These are phyloP conservation scores for Metarhizium album DNA, from an alignment of 2,329 filamentous ascomycete genomes.

Conservation along the genomic window DNA sequence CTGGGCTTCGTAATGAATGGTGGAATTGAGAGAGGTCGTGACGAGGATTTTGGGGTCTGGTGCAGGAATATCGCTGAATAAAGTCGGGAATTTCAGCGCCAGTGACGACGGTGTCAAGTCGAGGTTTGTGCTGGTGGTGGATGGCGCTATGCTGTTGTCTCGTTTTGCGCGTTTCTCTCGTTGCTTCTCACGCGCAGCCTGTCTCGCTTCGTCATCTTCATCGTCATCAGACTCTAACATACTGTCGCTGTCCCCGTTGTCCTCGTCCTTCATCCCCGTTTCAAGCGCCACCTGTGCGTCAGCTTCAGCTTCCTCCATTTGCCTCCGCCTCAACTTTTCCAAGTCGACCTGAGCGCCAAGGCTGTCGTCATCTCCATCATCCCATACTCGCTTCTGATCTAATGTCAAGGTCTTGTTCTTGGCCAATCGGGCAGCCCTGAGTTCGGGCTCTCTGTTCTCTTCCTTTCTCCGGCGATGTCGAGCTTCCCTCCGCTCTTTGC, in stretches of 20 bases:
- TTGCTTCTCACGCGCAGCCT: conserved; percentile 30
- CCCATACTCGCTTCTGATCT: conserved; percentile 84
- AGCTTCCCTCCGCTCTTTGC: conserved; percentile 63
- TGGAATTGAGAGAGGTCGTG: conserved; percentile 83
- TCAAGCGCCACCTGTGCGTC: conserved; percentile 37
- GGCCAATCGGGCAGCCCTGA: conserved; percentile 62
- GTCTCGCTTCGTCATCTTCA: conserved; percentile 38
- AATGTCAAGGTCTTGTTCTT: conserved; percentile 73
- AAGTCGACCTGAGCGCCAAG: conserved; percentile 47
- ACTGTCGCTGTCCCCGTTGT: conserved; percentile 56
- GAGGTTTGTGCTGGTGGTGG: conserved; percentile 52
- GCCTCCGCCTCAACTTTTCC: conserved; percentile 46
- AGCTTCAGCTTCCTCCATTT: conserved; percentile 42
- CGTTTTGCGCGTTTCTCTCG: conserved; percentile 33
- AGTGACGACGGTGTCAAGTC: conserved; percentile 52
- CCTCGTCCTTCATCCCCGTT: conserved; percentile 30
- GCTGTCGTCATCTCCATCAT: conserved; percentile 57
- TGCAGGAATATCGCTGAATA: conserved; percentile 49
- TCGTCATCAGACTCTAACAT: conserved; percentile 63
- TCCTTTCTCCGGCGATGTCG: conserved; percentile 72
- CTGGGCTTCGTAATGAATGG: conserved; percentile 72
- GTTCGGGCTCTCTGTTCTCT: conserved; percentile 70
- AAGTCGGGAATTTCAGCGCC: conserved; percentile 48
- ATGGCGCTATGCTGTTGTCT: conserved; percentile 43
- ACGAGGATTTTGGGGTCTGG: conserved; percentile 75